Conservation (phyloP, 1,284 basidiomycete species). For the Pyrrhoderma noxium region DNA sequence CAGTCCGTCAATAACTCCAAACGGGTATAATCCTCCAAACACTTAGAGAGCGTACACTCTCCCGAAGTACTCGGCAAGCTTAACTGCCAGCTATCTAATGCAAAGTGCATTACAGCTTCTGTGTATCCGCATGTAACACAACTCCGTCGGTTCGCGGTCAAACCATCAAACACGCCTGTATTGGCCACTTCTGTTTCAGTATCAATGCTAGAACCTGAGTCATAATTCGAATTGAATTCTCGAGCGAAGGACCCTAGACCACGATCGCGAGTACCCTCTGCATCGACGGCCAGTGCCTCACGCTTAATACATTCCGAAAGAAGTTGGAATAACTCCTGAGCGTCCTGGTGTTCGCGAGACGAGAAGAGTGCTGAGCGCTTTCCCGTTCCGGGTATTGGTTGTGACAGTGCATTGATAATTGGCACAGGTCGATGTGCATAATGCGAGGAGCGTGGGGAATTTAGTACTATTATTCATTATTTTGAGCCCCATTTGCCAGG, state of each 20-base stretch:
- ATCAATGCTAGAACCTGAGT: neutral
- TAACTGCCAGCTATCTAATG: conserved; percentile 77
- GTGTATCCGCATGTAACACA: conserved; percentile 82
- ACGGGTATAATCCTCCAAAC: conserved; percentile 75
- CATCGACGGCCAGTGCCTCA: conserved; percentile 60
- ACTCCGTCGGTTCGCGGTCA: conserved; percentile 76
- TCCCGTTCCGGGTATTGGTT: conserved; percentile 39
- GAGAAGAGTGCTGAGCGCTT: conserved; percentile 63
- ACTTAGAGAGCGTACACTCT: conserved; percentile 61
- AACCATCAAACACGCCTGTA: conserved; percentile 70
- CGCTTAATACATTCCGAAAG: conserved; percentile 82
- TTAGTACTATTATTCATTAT: conserved; percentile 45
- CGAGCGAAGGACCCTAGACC: conserved; percentile 48
- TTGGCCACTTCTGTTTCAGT: conserved; percentile 35
- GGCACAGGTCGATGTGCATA: conserved; percentile 61
- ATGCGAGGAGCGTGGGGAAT: conserved; percentile 54
- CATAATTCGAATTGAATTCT: neutral
- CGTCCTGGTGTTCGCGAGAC: conserved; percentile 89
- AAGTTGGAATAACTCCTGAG: conserved; percentile 91
- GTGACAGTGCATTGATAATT: conserved; percentile 64
- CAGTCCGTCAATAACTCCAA: conserved; percentile 79
- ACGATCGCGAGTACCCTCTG: conserved; percentile 57
- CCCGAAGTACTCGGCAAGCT: conserved; percentile 56
- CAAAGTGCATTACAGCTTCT: conserved; percentile 82
- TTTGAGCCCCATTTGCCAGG: too few species aligned